A percentile compares a stretch with the other conserved stretches of the same genome.
Evolutionary conservation across 345 rosid genomes (phyloP).

Genomic region (Salix exigua): DNA sequence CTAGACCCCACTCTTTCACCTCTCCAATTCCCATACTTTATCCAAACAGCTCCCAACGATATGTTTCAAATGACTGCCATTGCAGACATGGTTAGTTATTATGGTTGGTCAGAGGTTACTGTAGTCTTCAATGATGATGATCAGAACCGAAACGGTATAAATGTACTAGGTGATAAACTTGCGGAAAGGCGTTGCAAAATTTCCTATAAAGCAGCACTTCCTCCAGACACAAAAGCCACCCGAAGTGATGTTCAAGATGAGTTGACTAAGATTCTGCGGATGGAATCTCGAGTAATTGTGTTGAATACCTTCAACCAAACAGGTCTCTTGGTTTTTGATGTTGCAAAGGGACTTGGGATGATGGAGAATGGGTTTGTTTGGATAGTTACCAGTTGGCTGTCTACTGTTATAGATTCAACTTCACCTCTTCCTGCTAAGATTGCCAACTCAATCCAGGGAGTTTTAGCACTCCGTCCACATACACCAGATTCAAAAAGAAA

Average conservation of each 20-base stretch:
- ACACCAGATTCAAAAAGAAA: conserved; percentile 59
- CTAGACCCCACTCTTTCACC: conserved; percentile 74
- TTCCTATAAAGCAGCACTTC: conserved; percentile 67
- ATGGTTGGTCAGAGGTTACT: conserved; percentile 64
- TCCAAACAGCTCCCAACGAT: conserved; percentile 90
- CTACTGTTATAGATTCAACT: conserved; percentile 65
- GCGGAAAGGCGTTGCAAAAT: conserved; percentile 63
- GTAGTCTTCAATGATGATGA: conserved; percentile 76
- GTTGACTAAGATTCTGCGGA: conserved; percentile 49
- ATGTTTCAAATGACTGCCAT: conserved; percentile 76
- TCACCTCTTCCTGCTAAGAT: conserved; percentile 28
- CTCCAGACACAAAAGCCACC: conserved; percentile 48
- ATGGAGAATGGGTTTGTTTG: conserved; percentile 75
- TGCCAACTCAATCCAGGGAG: conserved; percentile 50
- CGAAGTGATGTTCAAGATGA: conserved; percentile 41
- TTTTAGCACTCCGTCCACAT: conserved; percentile 66
- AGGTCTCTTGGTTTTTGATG: conserved; percentile 58
- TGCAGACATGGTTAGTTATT: conserved; percentile 67
- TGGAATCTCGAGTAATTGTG: conserved; percentile 78
- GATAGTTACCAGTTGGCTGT: conserved; percentile 81
- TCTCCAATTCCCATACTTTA: conserved; percentile 83
- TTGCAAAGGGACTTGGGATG: conserved; percentile 79
- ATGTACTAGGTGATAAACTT: conserved; percentile 59
- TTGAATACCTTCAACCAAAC: conserved; percentile 50
- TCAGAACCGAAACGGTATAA: conserved; percentile 68